Base-by-base conservation (phyloP, 805 yeast species). In the Wickerhamiella bombiphila region DNA sequence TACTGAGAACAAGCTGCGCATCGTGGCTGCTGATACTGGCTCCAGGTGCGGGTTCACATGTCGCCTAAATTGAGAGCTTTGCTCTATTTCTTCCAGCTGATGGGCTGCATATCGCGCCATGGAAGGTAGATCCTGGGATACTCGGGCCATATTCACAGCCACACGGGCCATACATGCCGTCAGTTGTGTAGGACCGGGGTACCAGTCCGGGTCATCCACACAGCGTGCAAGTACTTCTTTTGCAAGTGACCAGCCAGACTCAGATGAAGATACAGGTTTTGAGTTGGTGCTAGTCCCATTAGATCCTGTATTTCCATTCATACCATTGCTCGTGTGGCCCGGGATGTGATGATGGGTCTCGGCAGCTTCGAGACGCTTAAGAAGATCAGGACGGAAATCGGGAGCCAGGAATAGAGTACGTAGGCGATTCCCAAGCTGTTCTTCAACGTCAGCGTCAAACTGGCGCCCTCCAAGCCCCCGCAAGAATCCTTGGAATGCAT, bases 401-500 rank as follows among this genome's bases (percentile, higher is more conserved):
- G 19, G 22, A 30, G 33, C 26, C 29, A 40, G 40, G 14, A 46
- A 33, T 7, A 35, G 25, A 9, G 40, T 38, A 14, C 36, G 42
- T 20, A 42, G 31, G 18, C 41, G 18, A 15, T 15, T n/a, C 15
- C 33, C 33, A 19, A 17, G 11, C 16, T 30, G 22, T 17, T 7
- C 21, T 7, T 7, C 5, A 15, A 30, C 13, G 8, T 30, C 7
- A 5, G 5, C 13, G 33, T 30, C 22, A n/a, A 14, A 8, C 15
- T 6, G 6, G n/a, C n/a, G n/a, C n/a, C n/a, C n/a, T 9, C 26
- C 26, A 24, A 57, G 45, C 8, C 59, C 63, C 36, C 56, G 57
- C 37, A 64, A 48, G 44, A 48, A 64, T 43, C 45, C 63, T 40
- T 39, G 54, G 35, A 47, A 36, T 19, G 51, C 57, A 47, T 38